These are phyloP conservation scores for Neopestalotiopsis sp. DNA, from an alignment of 2,329 filamentous ascomycete genomes.

Conservation along the genomic window DNA sequence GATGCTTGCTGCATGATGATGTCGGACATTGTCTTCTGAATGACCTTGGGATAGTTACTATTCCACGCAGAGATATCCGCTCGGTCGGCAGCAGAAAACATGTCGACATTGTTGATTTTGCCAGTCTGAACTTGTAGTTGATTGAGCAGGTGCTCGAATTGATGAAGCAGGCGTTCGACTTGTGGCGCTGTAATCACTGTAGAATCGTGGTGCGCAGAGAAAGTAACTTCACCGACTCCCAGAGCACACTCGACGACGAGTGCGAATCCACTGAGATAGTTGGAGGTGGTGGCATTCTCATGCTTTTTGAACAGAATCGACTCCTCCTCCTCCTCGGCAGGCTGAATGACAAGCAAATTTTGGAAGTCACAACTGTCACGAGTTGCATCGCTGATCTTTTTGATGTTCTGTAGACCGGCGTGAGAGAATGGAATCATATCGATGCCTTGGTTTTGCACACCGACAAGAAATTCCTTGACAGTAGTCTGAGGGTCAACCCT, in stretches of 20 bases:
- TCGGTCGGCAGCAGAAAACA: conserved; percentile 15
- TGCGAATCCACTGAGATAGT: neutral
- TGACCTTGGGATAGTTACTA: neutral
- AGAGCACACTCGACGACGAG: conserved; percentile 10
- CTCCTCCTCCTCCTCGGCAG: conserved; percentile 10
- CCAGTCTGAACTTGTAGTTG: conserved; percentile 11
- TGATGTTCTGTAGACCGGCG: conserved; percentile 11
- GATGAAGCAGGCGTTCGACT: conserved; percentile 6
- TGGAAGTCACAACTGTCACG: conserved; percentile 2
- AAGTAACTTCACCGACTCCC: conserved; percentile 6
- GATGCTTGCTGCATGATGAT: conserved; percentile 11
- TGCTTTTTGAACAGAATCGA: conserved; percentile 3
- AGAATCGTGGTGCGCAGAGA: conserved; percentile 14
- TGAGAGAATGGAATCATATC: conserved; percentile 12
- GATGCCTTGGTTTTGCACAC: conserved; percentile 13
- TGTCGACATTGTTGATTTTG: neutral
- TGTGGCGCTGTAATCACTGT: conserved; percentile 4
- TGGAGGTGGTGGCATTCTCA: conserved; percentile 6
- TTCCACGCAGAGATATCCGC: conserved; percentile 18
- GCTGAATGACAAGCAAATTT: conserved; percentile 13
- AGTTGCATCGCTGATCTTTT: neutral
- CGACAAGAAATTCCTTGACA: conserved; percentile 12
- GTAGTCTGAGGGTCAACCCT: conserved; percentile 5
- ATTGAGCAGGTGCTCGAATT: conserved; percentile 5
- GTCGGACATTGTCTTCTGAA: conserved; percentile 8